These are phyloP conservation scores for Cyphellophora attinorum DNA, from an alignment of 2,329 filamentous ascomycete species.

Conservation along the genomic window DNA sequence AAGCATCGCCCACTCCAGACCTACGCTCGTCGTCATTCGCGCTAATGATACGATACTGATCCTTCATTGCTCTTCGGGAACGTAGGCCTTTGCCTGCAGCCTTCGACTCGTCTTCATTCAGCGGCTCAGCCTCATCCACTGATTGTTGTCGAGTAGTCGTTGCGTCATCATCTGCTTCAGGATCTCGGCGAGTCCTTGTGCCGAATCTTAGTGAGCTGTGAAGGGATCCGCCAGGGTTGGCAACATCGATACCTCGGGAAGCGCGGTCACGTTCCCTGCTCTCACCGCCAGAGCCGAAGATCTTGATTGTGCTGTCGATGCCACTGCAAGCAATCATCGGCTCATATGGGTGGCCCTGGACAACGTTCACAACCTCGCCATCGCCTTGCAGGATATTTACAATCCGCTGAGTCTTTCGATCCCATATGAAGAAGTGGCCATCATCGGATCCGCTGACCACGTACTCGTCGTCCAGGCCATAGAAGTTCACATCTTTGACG, in stretches of 20 bases:
- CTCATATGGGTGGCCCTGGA: slow-evolving; percentile 60
- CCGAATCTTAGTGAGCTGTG: slow-evolving; percentile 24
- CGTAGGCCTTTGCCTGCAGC: slow-evolving; percentile 38
- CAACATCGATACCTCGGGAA: slow-evolving; percentile 48
- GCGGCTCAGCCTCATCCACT: slow-evolving; percentile 8
- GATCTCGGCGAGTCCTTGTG: slow-evolving; percentile 12
- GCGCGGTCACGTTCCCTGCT: slow-evolving; percentile 47
- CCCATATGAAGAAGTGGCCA: slow-evolving; percentile 61
- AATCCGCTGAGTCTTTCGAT: slow-evolving; percentile 50
- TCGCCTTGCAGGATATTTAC: slow-evolving; percentile 59
- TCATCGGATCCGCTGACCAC: slow-evolving; percentile 59
- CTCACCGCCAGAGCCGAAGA: slow-evolving; percentile 50
- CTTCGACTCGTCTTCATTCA: slow-evolving; percentile 21
- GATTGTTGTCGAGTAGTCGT: background rate
- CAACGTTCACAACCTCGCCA: slow-evolving; percentile 60
- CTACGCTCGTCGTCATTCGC: slow-evolving; percentile 53
- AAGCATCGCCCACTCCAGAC: slow-evolving; percentile 48
- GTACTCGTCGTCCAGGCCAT: slow-evolving; percentile 57
- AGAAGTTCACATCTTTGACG: slow-evolving; percentile 62
- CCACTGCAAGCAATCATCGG: slow-evolving; percentile 57
- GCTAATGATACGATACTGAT: slow-evolving; percentile 51
- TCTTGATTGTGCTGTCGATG: slow-evolving; percentile 60
- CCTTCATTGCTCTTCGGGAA: slow-evolving; percentile 50
- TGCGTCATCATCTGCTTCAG: slow-evolving; percentile 9
- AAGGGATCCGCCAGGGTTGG: slow-evolving; percentile 33